These are phyloP conservation scores for Lachnellula cervina DNA, from an alignment of 2,329 filamentous ascomycete species.

Conservation along the genomic window DNA sequence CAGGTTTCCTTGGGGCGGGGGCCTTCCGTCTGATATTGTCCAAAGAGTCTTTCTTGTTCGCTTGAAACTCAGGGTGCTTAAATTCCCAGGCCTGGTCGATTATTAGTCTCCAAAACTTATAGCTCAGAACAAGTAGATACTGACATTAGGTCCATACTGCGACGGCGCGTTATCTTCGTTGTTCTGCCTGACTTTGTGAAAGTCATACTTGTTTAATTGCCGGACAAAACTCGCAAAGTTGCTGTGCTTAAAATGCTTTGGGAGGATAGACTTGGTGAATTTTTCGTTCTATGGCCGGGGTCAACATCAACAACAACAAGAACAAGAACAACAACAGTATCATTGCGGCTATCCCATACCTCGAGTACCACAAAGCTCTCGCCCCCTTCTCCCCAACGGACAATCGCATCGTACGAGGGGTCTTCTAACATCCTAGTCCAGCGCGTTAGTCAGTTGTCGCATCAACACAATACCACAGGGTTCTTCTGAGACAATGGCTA, in stretches of 20 bases:
- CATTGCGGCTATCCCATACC: conserved; percentile 46
- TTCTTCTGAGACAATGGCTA: conserved; percentile 17
- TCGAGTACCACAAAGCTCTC: conserved; percentile 97
- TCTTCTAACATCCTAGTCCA: conserved; percentile 86
- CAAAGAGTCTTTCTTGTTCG: conserved; percentile 91
- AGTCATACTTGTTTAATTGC: conserved; percentile 95
- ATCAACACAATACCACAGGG: conserved; percentile 29
- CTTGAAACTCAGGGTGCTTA: conserved; percentile 92
- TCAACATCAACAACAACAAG: conserved; percentile 12
- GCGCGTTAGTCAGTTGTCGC: conserved; percentile 18
- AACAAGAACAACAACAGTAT: neutral
- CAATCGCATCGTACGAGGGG: conserved; percentile 84
- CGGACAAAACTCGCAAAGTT: conserved; percentile 97
- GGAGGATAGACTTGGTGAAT: conserved; percentile 94
- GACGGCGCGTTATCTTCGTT: conserved; percentile 81
- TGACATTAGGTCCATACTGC: conserved; percentile 74
- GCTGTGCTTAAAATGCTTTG: conserved; percentile 98
- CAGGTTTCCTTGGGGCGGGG: conserved; percentile 76
- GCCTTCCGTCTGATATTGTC: conserved; percentile 97
- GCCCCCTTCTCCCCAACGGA: conserved; percentile 90
- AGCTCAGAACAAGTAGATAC: conserved; percentile 21
- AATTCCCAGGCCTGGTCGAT: conserved; percentile 80
- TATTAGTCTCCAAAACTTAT: conserved; percentile 20
- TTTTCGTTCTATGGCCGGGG: conserved; percentile 72
- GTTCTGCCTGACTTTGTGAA: conserved; percentile 92